phyloP scores from a whole-genome alignment of 2,329 filamentous ascomycete species.

The Sordariomycetes sp. region DNA sequence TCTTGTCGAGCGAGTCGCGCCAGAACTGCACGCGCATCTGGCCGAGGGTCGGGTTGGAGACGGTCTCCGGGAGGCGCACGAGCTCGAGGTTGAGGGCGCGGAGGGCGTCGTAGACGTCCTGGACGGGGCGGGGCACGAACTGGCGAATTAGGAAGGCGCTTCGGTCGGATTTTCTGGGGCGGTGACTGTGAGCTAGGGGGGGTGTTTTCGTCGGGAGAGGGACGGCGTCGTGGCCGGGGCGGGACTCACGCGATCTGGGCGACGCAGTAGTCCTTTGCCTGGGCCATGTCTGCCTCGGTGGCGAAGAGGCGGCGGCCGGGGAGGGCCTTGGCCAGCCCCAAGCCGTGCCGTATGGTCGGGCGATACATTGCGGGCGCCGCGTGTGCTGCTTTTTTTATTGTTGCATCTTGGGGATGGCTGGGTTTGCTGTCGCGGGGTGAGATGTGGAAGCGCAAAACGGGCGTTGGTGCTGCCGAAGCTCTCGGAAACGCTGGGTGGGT shows the following conservation, averaged over 20 bases:
- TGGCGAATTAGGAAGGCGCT: conserved; percentile 78
- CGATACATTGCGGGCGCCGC: background rate
- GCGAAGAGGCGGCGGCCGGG: background rate
- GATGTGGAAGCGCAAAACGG: background rate
- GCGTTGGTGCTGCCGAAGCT: background rate
- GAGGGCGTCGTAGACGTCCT: conserved; percentile 80
- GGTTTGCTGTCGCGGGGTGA: background rate
- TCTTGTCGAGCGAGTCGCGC: conserved; percentile 71
- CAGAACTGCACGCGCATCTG: conserved; percentile 91
- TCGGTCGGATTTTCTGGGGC: conserved; percentile 68
- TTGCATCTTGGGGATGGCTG: background rate
- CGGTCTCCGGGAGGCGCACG: conserved; percentile 78
- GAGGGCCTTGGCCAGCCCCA: background rate
- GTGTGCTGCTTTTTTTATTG: background rate
- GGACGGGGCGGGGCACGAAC: conserved; percentile 66
- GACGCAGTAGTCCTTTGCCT: conserved; percentile 43
- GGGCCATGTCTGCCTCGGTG: conserved; percentile 35
- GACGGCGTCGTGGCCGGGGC: background rate
- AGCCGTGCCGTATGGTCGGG: conserved; percentile 1
- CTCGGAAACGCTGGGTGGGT: background rate
- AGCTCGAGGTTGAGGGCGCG: conserved; percentile 90
- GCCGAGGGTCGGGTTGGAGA: conserved; percentile 79
- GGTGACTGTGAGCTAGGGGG: background rate
- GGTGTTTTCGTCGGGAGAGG: background rate
- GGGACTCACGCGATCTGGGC: conserved; percentile 36